Evolutionary conservation across 176 grass and related monocot species (phyloP), one percentile per base, ranked within the genome.

Genomic region (Panicum miliaceum): DNA sequence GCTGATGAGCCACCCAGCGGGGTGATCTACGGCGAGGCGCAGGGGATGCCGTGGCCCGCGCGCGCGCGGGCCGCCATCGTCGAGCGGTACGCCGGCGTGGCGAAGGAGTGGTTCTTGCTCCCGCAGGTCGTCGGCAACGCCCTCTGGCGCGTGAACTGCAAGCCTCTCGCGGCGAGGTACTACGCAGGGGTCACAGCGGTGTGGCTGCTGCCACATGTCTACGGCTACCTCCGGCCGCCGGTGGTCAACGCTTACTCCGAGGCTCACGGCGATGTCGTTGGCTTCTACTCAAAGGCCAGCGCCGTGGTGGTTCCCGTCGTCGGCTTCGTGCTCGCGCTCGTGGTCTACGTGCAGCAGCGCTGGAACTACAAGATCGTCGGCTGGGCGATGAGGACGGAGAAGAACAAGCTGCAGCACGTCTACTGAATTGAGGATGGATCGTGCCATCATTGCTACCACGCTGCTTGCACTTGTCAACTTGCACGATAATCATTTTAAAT

Each of bases 61-160:
- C 84, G 68, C 38, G 65, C 75, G 27, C 37, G 71, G 80, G 84
- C 50, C 56, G 80, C 68, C 77, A 62, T 84, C 9, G 64, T 92
- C 10, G 90, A 86, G 79, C 80, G 83, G 50, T 89, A 89, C 67
- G 57, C 84, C 52, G 80, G 87, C 12, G 68, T 89, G 11, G 60
- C 77, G 56, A 87, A 84, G 75, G 87, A 92, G 45, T 92, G 88
- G 71, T 89, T 92, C 61, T 59, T 92, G 52, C 90, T 92, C 32
- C 80, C 90, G 75, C 90, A 89, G 78, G 79, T 92, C 19, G 81
- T 92, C 19, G 87, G 87, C 47, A 92, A 92, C 43, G 68, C 82
- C 68, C 54, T 92, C 42, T 92, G 90, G 90, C 71, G 83, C 36
- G 83, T 89, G 25, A 82, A 89, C 47, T 89, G 87, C 90, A 89